A percentile compares a stretch with the other conserved stretches of the same genome.
phyloP scores from a whole-genome alignment of 208 protist species.

The Herpetomonas samuelpessoai region DNA sequence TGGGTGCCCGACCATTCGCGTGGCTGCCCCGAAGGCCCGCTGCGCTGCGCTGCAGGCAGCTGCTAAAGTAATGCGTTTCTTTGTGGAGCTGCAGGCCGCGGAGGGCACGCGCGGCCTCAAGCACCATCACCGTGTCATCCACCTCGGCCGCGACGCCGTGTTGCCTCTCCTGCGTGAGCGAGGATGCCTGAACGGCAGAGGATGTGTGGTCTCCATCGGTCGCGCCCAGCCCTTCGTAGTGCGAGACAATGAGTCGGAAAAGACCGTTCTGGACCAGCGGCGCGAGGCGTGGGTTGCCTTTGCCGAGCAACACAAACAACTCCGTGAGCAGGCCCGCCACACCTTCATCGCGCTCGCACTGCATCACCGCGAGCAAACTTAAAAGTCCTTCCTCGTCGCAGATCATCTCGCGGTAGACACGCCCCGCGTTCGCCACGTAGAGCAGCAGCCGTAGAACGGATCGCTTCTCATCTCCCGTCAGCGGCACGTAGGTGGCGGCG shows the following conservation, averaged over 20 bases:
- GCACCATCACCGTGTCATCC: conserved; percentile 23
- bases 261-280: conserved; percentile 58
- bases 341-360: conserved; percentile 43
- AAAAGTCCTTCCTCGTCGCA: conserved; percentile 63
- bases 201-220: conserved; percentile 1
- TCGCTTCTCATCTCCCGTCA: conserved; percentile 39
- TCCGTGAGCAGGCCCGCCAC: conserved; percentile 49
- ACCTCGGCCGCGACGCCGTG: neutral
- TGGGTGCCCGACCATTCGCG: too few species aligned
- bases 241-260: conserved; percentile 32
- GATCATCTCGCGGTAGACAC: conserved; percentile 89
- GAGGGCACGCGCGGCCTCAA: conserved; percentile 56
- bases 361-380: conserved; percentile 49
- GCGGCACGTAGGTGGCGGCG: conserved; percentile 6
- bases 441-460: conserved; percentile 64
- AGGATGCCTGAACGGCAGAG: too few species aligned
- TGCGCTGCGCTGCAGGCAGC: neutral
- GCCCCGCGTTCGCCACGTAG: conserved; percentile 77
- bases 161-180: neutral
- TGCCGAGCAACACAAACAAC: conserved; percentile 63
- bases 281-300: conserved; percentile 50
- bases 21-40: neutral
- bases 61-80: conserved; percentile 46
- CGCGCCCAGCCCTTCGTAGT: neutral
- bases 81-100: conserved; percentile 59